phyloP scores from a whole-genome alignment of 331 rosid genomes.

The Cydonia oblonga region DNA sequence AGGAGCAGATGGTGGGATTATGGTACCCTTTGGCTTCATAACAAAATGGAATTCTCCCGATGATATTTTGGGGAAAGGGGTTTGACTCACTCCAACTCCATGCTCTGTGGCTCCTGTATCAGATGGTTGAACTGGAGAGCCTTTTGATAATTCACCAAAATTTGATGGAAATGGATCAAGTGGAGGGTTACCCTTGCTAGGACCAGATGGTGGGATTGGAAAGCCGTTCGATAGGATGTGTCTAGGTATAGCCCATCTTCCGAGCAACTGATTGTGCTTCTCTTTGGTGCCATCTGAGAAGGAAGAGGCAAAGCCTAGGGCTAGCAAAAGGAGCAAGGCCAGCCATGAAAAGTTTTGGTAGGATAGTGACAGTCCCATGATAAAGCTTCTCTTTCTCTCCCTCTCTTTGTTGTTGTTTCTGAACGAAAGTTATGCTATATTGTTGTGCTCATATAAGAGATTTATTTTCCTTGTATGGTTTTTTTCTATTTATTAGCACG shows the following conservation, averaged over 20 bases:
- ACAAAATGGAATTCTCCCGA: background rate
- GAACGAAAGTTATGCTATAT: background rate
- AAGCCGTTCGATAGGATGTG: background rate
- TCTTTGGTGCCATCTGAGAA: background rate
- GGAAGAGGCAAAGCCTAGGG: background rate
- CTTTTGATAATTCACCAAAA: background rate
- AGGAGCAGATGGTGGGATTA: background rate
- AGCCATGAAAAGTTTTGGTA: background rate
- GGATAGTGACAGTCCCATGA: background rate
- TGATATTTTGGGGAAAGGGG: background rate
- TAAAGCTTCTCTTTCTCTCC: background rate
- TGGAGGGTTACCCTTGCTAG: background rate
- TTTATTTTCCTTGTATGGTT: background rate
- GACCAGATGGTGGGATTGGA: background rate
- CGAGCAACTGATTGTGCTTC: background rate
- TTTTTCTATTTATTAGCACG: background rate
- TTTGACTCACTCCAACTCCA: background rate
- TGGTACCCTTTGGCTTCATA: background rate
- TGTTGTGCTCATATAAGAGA: background rate
- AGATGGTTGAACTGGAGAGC: background rate
- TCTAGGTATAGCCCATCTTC: background rate
- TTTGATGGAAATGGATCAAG: background rate
- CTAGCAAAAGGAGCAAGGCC: background rate
- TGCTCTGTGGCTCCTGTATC: background rate
- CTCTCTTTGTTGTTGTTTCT: background rate